Percentiles rank a stretch among this genome's conserved stretches.
These are phyloP conservation scores for Aspergillus texensis DNA, from an alignment of 2,329 filamentous ascomycete species.

Conservation along the genomic window DNA sequence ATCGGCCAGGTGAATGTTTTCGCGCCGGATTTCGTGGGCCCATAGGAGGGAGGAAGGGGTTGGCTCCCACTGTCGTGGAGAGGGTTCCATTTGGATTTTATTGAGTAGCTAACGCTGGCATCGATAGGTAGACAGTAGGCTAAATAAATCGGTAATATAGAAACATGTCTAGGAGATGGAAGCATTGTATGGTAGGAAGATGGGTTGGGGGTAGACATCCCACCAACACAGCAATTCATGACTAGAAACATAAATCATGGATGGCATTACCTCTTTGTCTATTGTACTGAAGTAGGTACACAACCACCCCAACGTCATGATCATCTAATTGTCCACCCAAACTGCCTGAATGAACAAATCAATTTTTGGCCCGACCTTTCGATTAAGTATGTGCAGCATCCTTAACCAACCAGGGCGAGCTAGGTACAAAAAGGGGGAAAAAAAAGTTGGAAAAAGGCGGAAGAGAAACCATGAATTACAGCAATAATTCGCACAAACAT, in stretches of 20 bases:
- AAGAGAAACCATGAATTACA: constrained; percentile 36
- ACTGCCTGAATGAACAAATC: constrained; percentile 34
- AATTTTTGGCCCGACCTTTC: constrained; percentile 41
- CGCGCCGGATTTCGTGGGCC: constrained; percentile 43
- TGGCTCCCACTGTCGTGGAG: constrained; percentile 7
- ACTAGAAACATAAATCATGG: constrained; percentile 5
- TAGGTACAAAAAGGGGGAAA: constrained; percentile 36
- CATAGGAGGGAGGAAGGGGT: constrained; percentile 35
- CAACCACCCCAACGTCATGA: constrained; percentile 35
- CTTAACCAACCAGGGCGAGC: constrained; percentile 43
- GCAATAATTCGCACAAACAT: constrained; percentile 40
- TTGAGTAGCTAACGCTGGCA: background rate
- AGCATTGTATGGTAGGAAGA: background rate
- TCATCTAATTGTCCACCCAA: constrained; percentile 31
- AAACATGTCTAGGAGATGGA: background rate
- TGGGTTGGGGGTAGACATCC: background rate
- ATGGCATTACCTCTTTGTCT: constrained; percentile 40
- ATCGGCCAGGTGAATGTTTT: constrained; percentile 35
- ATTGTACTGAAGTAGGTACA: constrained; percentile 33
- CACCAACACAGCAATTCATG: background rate
- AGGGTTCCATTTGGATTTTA: constrained; percentile 1
- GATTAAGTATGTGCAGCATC: constrained; percentile 40
- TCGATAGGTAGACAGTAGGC: background rate
- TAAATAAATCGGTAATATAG: background rate
- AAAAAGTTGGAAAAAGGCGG: constrained; percentile 31